phyloP scores from a whole-genome alignment of 805 yeast species.

The Cyberlindnera americana region DNA sequence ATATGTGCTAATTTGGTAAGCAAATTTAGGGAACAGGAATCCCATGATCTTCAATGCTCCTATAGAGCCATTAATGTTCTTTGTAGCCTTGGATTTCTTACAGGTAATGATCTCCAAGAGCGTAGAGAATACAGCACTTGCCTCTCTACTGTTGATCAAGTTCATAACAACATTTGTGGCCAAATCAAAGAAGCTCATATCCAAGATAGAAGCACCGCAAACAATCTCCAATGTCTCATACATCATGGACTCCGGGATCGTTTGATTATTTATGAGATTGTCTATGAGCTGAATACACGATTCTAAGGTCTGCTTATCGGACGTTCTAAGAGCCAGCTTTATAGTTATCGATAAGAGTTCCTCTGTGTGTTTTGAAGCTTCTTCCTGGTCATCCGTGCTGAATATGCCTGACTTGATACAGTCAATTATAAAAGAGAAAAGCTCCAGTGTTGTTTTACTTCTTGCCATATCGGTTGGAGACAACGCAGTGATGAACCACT shows the following conservation, averaged over 20 bases:
- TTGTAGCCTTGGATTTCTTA: constrained; percentile 15
- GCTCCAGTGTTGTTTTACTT: constrained; percentile 18
- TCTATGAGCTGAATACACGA: constrained; percentile 40
- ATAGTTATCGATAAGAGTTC: constrained; percentile 34
- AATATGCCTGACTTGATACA: constrained; percentile 45
- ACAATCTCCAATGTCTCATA: constrained; percentile 39
- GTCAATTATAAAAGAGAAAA: constrained; percentile 39
- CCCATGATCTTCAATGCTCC: constrained; percentile 40
- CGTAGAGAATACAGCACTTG: constrained; percentile 13
- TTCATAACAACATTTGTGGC: constrained; percentile 39
- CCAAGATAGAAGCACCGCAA: constrained; percentile 40
- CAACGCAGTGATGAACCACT: constrained; percentile 34
- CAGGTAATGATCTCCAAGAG: constrained; percentile 19
- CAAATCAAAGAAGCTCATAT: constrained; percentile 32
- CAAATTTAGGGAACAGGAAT: constrained; percentile 26
- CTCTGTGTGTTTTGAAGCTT: constrained; percentile 32
- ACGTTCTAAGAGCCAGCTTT: constrained; percentile 38
- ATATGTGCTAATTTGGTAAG: constrained; percentile 28
- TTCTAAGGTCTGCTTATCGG: constrained; percentile 34
- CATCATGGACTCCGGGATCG: constrained; percentile 40
- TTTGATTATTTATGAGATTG: constrained; percentile 42
- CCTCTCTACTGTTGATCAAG: constrained; percentile 26
- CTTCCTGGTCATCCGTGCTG: constrained; percentile 25
- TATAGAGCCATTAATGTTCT: constrained; percentile 31
- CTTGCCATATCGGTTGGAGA: constrained; percentile 28